Evolutionary conservation across 2,329 filamentous ascomycete genomes (phyloP), one percentile per base, ranked within the genome.

Genomic region (Aspergillus versicolor): DNA sequence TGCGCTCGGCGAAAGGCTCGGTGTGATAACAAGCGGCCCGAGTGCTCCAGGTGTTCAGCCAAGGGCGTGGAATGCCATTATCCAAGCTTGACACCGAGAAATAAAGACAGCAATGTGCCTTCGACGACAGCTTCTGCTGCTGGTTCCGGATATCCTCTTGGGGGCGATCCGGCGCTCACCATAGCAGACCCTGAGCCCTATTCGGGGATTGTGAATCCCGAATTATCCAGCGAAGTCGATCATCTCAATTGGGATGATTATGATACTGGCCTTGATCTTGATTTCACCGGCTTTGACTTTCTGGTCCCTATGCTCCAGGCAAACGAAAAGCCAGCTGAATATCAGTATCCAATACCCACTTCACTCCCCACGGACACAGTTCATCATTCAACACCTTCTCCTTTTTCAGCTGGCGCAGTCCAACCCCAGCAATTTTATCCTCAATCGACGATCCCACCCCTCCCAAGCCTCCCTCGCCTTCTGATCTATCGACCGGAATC

Each of bases 21-120:
- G 27, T 78, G 75, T 59, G 74, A 78, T 64, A 71, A 70, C 21
- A 65, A 52, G 46, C 64, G 61, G 45, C 75, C 75, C 3, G 38
- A 60, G 63, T 78, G 77, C 64, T 74, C 74, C 43, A 71, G 73
- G 53, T 79, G 76, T 57, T 61, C 60, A 46, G 58, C 57, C 42
- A 77, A 72, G 61, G 69, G 53, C 24, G 62, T 71, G 46, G 63
- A 69, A 54, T 79, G 76, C 52, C 67, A 64, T n/a, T 78, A 77
- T 66, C 37, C 63, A 59, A 34, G 5, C 34, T 37, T 15, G 34
- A n/a, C 12, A 13, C n/a, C 34, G 12, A 37, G 34, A 37, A 37
- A 37, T 37, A 13, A 7, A 15, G 12, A 7, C 1, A 37, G 34
- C 15, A 13, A n/a, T 37, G 13, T 21, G 9, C 1, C 34, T 27